Conservation (phyloP, 768 basidiomycete genomes). For the Erythrobasidium yunnanense region DNA sequence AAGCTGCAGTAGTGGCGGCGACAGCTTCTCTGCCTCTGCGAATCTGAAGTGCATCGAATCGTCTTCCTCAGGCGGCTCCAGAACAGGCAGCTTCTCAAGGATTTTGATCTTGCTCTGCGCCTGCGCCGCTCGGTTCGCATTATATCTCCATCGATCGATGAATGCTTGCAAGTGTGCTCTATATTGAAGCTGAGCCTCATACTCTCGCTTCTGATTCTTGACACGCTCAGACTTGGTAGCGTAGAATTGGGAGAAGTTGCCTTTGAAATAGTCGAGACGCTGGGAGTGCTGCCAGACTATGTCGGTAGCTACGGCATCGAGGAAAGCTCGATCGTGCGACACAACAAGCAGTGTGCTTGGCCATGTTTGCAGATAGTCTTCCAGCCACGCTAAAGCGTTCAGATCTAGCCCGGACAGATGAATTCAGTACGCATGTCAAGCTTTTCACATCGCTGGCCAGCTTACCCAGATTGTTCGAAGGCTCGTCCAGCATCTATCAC, state of each 20-base stretch:
- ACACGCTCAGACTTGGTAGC: conserved; percentile 94
- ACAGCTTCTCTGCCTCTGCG: conserved; percentile 93
- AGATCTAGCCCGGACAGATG: not conserved
- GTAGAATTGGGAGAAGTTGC: conserved; percentile 98
- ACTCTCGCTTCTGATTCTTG: conserved; percentile 69
- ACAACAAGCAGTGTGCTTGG: conserved; percentile 44
- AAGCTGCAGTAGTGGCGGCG: conserved; percentile 85
- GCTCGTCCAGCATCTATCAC: conserved; percentile 48
- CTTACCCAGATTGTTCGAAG: conserved; percentile 94
- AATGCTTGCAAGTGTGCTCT: conserved; percentile 91
- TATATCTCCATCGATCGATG: conserved; percentile 84
- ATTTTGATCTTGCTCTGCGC: conserved; percentile 66
- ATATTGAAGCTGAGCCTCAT: conserved; percentile 91
- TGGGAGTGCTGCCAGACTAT: conserved; percentile 65
- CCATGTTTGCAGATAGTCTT: conserved; percentile 39
- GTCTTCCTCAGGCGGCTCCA: conserved; percentile 82
- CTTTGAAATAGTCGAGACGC: conserved; percentile 94
- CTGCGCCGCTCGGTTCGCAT: conserved; percentile 56
- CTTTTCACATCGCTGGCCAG: not conserved
- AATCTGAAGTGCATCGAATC: conserved; percentile 94
- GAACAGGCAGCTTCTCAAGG: conserved; percentile 78
- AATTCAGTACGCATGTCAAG: not conserved
- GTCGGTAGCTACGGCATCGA: conserved; percentile 94
- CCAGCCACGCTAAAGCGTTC: conserved; percentile 27
- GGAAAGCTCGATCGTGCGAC: conserved; percentile 93